phyloP scores from a whole-genome alignment of 768 basidiomycete genomes.

The Nevesoporus exiguus region DNA sequence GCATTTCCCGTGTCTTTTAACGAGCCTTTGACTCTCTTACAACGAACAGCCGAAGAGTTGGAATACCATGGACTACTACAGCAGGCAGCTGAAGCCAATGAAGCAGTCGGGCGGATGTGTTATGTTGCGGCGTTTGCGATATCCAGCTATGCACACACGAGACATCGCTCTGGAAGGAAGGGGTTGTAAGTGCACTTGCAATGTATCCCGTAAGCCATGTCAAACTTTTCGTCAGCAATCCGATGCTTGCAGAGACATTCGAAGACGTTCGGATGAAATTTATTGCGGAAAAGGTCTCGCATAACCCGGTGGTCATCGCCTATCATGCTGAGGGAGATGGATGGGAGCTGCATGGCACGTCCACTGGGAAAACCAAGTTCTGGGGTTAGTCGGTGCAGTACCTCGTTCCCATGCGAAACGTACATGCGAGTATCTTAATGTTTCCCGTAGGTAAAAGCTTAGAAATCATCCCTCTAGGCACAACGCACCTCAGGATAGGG shows the following conservation, averaged over 20 bases:
- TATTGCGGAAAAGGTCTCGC: slow-evolving; percentile 83
- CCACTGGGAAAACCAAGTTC: slow-evolving; percentile 84
- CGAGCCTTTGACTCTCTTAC: slow-evolving; percentile 80
- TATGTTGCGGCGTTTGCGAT: slow-evolving; percentile 83
- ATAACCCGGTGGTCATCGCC: slow-evolving; percentile 80
- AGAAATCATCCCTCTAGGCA: slow-evolving; percentile 81
- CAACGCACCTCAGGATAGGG: slow-evolving; percentile 62
- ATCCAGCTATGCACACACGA: slow-evolving; percentile 79
- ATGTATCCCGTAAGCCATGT: slow-evolving; percentile 1
- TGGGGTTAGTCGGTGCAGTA: slow-evolving; percentile 59
- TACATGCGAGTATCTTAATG: slow-evolving; percentile 18
- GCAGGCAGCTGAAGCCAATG: slow-evolving; percentile 54
- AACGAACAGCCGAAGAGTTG: slow-evolving; percentile 78
- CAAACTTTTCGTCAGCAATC: slow-evolving; percentile 55
- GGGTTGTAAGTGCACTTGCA: slow-evolving; percentile 64
- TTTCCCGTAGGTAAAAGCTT: slow-evolving; percentile 70
- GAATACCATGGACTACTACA: slow-evolving; percentile 73
- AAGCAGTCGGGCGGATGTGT: slow-evolving; percentile 66
- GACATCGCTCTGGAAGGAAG: slow-evolving; percentile 77
- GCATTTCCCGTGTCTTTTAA: slow-evolving; percentile 89
- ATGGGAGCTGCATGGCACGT: slow-evolving; percentile 75
- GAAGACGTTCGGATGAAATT: slow-evolving; percentile 80
- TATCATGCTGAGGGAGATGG: slow-evolving; percentile 78
- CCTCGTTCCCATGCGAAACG: slow-evolving; percentile 6
- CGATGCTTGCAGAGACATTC: slow-evolving; percentile 86